Evolutionary conservation across 495 filamentous ascomycete genomes (phyloP), one percentile per base, ranked within the genome.

Genomic region (Podospora tetraspora): DNA sequence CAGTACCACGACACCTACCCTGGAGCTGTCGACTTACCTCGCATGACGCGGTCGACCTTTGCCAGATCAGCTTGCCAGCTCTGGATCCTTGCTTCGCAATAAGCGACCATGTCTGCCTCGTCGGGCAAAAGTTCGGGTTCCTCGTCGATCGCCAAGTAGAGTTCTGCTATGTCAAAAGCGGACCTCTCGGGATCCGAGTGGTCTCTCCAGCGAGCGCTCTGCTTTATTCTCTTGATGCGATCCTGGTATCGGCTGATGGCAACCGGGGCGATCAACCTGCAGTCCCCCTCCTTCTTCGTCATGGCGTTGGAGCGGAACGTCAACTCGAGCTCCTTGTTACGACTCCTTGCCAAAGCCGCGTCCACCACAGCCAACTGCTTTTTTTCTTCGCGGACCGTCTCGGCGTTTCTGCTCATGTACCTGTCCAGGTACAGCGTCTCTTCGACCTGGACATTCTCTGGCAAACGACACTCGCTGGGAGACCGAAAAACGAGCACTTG

Each of bases 401-500:
- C 81, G 69, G 82, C 82, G 67, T 84, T 85, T 37, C 77, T 79
- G 63, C 86, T 83, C 67, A 93, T 76, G 76, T 96, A 97, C 43
- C 92, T 84, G 75, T 96, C 93, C 9, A 88, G 84, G 72, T 94
- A 96, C 71, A 93, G 88, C 0, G 86, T 82, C 19, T 85, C 79
- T 32, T 92, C 92, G 22, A 94, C 85, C 16, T 89, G 86, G 58
- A 94, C 79, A 12, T 84, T 81, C 30, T 79, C 79, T 16, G 73
- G 70, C 9, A 79, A 71, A 3, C 22, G 57, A 2, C 84, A 80
- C 0, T 80, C 71, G 27, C 82, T 81, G 25, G 81, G 80, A 7
- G 92, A 70, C 60, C 84, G 85, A 68, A 92, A 81, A 6, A 84
- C 85, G 56, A 96, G 69, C 16, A 97, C 84, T n/a, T 94, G 89